phyloP scores from a whole-genome alignment of 1,284 basidiomycete genomes.

The Heterobasidion occidentale region DNA sequence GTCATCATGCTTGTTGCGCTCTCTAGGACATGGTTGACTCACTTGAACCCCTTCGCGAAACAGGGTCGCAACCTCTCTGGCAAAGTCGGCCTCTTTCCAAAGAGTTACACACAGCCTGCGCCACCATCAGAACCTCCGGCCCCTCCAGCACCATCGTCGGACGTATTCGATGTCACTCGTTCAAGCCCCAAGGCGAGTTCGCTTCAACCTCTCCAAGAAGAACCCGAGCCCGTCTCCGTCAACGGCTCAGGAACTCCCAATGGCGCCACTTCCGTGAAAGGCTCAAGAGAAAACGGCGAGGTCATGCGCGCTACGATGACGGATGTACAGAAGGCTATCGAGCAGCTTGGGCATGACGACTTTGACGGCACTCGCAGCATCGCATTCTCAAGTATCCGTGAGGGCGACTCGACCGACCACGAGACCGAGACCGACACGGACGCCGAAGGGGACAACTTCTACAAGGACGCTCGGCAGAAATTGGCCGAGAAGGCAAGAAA shows the following conservation, averaged over 20 bases:
- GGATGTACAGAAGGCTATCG: slow-evolving; percentile 82
- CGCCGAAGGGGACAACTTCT: slow-evolving; percentile 43
- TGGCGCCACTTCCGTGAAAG: neutral
- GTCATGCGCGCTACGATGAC: slow-evolving; percentile 83
- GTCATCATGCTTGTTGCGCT: no score
- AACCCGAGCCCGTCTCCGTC: neutral
- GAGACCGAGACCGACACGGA: slow-evolving; percentile 46
- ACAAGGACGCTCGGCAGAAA: slow-evolving; percentile 56
- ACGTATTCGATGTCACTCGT: neutral
- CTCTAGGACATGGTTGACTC: no score
- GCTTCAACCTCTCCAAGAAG: neutral
- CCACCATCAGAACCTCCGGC: slow-evolving; percentile 28
- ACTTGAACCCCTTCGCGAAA: slow-evolving; percentile 1
- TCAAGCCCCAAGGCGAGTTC: neutral
- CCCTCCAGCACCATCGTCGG: slow-evolving; percentile 4
- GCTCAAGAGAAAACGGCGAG: slow-evolving; percentile 33
- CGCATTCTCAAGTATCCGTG: slow-evolving; percentile 60
- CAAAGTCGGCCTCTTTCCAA: slow-evolving; percentile 85
- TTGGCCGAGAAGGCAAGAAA: slow-evolving; percentile 69
- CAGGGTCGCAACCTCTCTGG: slow-evolving; percentile 84
- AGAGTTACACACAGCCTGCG: slow-evolving; percentile 76
- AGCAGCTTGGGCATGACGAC: slow-evolving; percentile 56
- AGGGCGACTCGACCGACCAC: slow-evolving; percentile 45
- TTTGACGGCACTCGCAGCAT: slow-evolving; percentile 55
- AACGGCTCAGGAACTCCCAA: neutral